Base-by-base conservation (phyloP, 2,329 filamentous ascomycete genomes). In the Colletotrichum sp. region DNA sequence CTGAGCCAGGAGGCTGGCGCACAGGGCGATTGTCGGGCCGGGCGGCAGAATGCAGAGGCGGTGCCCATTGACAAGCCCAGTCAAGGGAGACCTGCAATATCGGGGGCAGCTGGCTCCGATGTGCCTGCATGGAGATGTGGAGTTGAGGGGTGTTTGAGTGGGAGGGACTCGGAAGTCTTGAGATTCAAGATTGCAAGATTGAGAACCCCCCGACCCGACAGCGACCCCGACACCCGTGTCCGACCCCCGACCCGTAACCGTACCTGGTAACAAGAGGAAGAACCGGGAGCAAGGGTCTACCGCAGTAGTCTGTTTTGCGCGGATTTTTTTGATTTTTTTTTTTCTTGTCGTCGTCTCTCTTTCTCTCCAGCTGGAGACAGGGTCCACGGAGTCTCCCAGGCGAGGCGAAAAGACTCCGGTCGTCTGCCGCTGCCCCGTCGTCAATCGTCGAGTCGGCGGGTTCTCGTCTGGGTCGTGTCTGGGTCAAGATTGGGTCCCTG, bases 31-130 rank as follows among this genome's bases (percentile, higher is more conserved):
- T 26, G 64, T 55, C 64, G 26, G 70, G 22, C 70, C 73, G 26
- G 32, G 13, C 39, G 39, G 55, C 48, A 71, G 68, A 55, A 39
- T 69, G 70, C 44, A 15, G 28, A 64, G 44, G 67, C 66, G 57
- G 68, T 60, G 68, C 72, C 66, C 68, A 75, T 71, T 75, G 62
- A 66, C 13, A 15, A 55, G 28, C 48, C 48, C 28, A 34, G 73
- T 64, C 73, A 15, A 63, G 44, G 36, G 52, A 34, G 32, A 63
- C 73, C 73, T 75, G 73, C 64, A 75, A 75, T 75, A 68, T 75
- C 73, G 73, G 73, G 26, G 70, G 15, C 30, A 64, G 64, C 73
- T 68, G 57, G 64, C 48, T 75, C 73, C 73, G 73, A 69, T 73
- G 70, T 75, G 68, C 63, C 52, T 66, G 28, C 30, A 60, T 73